Percentiles rank a stretch among this genome's conserved stretches.
These are phyloP conservation scores for Kodamaea jinghongensis DNA, from an alignment of 805 yeast species.

Conservation along the genomic window DNA sequence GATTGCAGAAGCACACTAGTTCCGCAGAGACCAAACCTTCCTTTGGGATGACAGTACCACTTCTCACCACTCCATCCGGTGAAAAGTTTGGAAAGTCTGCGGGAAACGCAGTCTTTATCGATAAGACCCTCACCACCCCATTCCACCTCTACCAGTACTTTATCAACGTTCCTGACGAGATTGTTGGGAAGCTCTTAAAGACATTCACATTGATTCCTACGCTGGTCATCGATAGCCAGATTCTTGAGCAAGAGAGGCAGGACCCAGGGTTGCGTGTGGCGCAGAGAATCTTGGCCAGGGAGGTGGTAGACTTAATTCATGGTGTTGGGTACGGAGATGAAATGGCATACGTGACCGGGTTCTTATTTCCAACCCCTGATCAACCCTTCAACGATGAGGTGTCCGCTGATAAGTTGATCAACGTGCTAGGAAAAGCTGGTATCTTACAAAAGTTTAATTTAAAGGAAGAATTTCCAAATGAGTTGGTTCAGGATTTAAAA, in stretches of 20 bases:
- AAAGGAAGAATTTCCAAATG: constrained; percentile 28
- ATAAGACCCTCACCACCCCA: constrained; percentile 68
- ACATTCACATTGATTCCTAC: constrained; percentile 78
- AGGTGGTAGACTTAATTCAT: constrained; percentile 83
- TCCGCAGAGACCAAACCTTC: constrained; percentile 9
- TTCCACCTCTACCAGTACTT: constrained; percentile 85
- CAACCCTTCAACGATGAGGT: constrained; percentile 46
- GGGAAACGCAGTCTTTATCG: constrained; percentile 92
- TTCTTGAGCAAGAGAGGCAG: constrained; percentile 50
- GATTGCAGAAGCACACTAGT: constrained; percentile 38
- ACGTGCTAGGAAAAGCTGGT: constrained; percentile 57
- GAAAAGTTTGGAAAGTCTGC: constrained; percentile 96
- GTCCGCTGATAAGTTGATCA: constrained; percentile 48
- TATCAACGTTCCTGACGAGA: constrained; percentile 74
- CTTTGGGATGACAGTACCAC: constrained; percentile 85
- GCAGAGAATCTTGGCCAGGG: constrained; percentile 75
- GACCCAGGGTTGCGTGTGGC: constrained; percentile 69
- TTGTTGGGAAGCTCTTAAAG: constrained; percentile 64
- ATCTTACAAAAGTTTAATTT: constrained; percentile 38
- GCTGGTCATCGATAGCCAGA: constrained; percentile 46
- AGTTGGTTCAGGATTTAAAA: constrained; percentile 32
- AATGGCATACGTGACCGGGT: constrained; percentile 64
- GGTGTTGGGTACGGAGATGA: constrained; percentile 73
- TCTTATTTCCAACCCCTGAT: constrained; percentile 60
- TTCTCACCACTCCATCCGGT: constrained; percentile 83